Evolutionary conservation across 495 filamentous ascomycete species (phyloP).

Genomic region (Cercophora newfieldiana): DNA sequence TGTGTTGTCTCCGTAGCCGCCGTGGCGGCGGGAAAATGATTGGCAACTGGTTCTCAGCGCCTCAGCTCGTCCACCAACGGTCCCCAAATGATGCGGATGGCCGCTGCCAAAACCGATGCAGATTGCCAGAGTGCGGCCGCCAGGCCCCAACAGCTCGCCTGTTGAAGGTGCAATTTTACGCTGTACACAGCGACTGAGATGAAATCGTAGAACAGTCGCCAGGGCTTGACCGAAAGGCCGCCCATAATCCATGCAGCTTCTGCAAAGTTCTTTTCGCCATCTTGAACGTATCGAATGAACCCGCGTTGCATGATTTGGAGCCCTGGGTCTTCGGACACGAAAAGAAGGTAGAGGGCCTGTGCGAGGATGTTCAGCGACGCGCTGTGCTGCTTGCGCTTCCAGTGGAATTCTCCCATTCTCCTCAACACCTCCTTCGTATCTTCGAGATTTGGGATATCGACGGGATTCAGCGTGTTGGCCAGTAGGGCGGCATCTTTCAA

Average conservation of each 20-base stretch:
- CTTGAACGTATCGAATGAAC: slow-evolving; percentile 20
- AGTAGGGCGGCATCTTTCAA: slow-evolving; percentile 21
- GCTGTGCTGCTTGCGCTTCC: slow-evolving; percentile 18
- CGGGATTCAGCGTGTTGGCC: not conserved
- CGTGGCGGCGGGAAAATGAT: not conserved
- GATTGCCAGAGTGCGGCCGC: slow-evolving; percentile 7
- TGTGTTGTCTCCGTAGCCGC: not conserved
- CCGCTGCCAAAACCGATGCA: slow-evolving; percentile 6
- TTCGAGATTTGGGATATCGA: not conserved
- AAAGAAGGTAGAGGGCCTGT: slow-evolving; percentile 21
- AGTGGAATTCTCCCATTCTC: slow-evolving; percentile 14
- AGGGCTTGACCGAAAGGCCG: slow-evolving; percentile 4
- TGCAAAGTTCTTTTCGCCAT: slow-evolving; percentile 20
- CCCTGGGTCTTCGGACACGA: slow-evolving; percentile 11
- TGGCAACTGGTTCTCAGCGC: not conserved
- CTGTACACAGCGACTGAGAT: slow-evolving; percentile 19
- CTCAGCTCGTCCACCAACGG: slow-evolving; percentile 22
- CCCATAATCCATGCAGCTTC: slow-evolving; percentile 23
- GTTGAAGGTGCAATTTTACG: slow-evolving; percentile 15
- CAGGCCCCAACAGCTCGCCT: not conserved
- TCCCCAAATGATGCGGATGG: slow-evolving; percentile 20
- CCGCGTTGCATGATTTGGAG: slow-evolving; percentile 23
- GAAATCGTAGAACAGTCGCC: slow-evolving; percentile 20
- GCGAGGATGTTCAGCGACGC: slow-evolving; percentile 23
- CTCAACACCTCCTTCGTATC: not conserved